Evolutionary conservation across 2,329 filamentous ascomycete genomes (phyloP), one percentile per base, ranked within the genome.

Genomic region (Curvularia verruculosa): DNA sequence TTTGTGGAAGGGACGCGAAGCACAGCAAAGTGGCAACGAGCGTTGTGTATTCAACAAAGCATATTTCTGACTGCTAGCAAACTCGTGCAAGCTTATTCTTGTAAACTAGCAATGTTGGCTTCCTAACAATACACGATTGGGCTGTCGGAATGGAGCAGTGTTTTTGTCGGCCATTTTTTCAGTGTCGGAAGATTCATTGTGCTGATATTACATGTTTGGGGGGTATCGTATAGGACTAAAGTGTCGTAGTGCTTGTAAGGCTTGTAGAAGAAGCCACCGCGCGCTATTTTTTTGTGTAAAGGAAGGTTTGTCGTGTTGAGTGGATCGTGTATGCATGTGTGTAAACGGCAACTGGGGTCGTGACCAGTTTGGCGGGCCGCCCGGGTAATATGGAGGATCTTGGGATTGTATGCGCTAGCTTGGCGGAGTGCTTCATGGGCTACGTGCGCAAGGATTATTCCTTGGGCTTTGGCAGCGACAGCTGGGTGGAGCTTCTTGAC

Each of bases 391-490:
- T 24, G 39, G 19, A 23, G 13, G 18, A 41, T 39, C 41, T 48
- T 26, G 29, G 37, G 29, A 49, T 28, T 31, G 49, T 31, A 12
- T 43, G 24, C 26, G 43, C 31, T 10, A 37, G 39, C 46, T 44
- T 18, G 21, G 21, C 41, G 13, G 29, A 18, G 18, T 28, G 21
- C 43, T 24, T 24, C n/a, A 18, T 45, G 18, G 23, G 12, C 26
- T 46, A 43, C 13, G 19, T 15, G 23, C 21, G 18, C 6, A 21
- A 21, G 28, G 28, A 37, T 44, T 57, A 68, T 48, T 31, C 75
- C 73, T 60, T 65, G 54, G 55, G 77, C 62, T 59, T 79, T 69
- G 31, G 74, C 72, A 52, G 64, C 71, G 61, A 78, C 75, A 19
- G 58, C 76, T 44, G 75, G 68, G 62, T 75, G 66, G 49, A 79